These are phyloP conservation scores for Megacollybia marginata DNA, from an alignment of 768 basidiomycete species.

Conservation along the genomic window DNA sequence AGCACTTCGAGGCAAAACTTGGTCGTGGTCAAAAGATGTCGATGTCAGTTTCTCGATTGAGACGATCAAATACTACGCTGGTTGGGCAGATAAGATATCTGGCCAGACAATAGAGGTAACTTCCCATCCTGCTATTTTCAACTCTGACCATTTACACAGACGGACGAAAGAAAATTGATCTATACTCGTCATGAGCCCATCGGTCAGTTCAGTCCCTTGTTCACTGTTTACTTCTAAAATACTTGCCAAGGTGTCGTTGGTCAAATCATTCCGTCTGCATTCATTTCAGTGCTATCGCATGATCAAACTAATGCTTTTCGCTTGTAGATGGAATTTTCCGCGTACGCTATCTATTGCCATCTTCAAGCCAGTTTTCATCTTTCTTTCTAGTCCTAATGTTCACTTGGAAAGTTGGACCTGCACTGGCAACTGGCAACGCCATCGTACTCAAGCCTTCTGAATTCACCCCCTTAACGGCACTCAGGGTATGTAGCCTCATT, in stretches of 20 bases:
- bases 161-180: constrained; percentile 31
- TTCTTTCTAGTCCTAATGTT: constrained; percentile 26
- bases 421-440: constrained; percentile 54
- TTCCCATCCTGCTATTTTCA: not conserved
- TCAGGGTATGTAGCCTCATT: constrained; percentile 34
- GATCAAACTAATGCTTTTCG: constrained; percentile 19
- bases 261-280: constrained; percentile 44
- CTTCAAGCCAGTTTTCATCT: not conserved
- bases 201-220: constrained; percentile 34
- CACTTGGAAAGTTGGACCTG: constrained; percentile 53
- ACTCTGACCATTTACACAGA: not conserved
- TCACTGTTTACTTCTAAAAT: constrained; percentile 7
- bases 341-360: not conserved
- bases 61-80: constrained; percentile 39
- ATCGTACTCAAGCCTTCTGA: constrained; percentile 53
- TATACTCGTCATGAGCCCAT: constrained; percentile 60
- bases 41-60: constrained; percentile 19
- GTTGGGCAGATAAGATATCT: constrained; percentile 44
- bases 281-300: not conserved
- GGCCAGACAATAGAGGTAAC: constrained; percentile 32
- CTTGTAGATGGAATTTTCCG: constrained; percentile 61
- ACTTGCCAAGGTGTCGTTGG: constrained; percentile 25
- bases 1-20: constrained; percentile 14
- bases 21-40: constrained; percentile 2
- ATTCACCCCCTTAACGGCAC: constrained; percentile 48